Conservation (phyloP, 352 stramenopile genomes). For the Pythium periplocum region DNA sequence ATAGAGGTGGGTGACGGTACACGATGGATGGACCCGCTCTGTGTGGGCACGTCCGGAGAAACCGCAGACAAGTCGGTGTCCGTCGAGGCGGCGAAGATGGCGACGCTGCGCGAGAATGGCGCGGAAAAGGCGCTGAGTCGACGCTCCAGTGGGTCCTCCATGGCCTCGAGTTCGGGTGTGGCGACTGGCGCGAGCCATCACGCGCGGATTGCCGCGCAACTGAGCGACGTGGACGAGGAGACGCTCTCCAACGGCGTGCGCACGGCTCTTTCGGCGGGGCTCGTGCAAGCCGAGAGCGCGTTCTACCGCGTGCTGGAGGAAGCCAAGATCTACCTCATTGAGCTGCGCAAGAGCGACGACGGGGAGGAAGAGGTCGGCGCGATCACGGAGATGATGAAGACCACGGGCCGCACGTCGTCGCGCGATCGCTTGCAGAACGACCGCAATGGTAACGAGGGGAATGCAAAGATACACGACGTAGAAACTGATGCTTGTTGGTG, state of each 20-base stretch:
- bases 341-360: constrained; percentile 17
- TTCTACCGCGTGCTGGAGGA: constrained; percentile 74
- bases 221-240: constrained; percentile 20
- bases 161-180: constrained; percentile 1
- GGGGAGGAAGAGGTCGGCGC: constrained; percentile 25
- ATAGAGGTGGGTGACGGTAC: neutral
- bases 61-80: constrained; percentile 7
- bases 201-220: constrained; percentile 17
- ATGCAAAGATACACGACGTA: neutral
- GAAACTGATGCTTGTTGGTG: constrained; percentile 1
- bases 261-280: neutral
- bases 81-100: too few species aligned
- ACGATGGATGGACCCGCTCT: constrained; percentile 1
- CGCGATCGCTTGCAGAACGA: constrained; percentile 26
- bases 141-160: constrained; percentile 15
- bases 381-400: constrained; percentile 60
- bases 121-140: constrained; percentile 1
- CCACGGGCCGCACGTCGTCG: constrained; percentile 16
- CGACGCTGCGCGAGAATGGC: too few species aligned
- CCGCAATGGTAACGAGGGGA: constrained; percentile 27
- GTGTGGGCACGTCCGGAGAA: neutral
- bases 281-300: constrained; percentile 33
- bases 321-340: constrained; percentile 57
- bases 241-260: constrained; percentile 10
- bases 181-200: constrained; percentile 7